Base-by-base conservation (phyloP, 2,329 filamentous ascomycete species). In the Didymosphaeria variabile region DNA sequence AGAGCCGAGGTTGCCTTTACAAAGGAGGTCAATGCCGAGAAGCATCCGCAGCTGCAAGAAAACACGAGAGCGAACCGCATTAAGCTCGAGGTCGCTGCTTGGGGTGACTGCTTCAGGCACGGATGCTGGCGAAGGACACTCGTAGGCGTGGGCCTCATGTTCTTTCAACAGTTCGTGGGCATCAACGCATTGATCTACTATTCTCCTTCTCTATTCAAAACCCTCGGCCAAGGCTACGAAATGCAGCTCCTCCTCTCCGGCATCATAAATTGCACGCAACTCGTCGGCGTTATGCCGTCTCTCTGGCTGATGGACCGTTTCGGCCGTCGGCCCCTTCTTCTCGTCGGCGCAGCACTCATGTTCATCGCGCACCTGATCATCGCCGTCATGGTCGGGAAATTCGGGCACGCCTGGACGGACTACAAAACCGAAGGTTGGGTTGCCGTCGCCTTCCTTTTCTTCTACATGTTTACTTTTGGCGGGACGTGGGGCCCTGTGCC, bases 381-480 rank as follows among this genome's bases (percentile, higher is more conserved):
- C 61, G 84, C 86, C 0, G 76, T 84, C 3, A 75, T 89, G 19
- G 84, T 88, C 3, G 85, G 84, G 2, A 76, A 81, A 13, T 89
- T 80, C 70, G 81, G 79, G 12, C 67, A 80, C 23, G 75, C 84
- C 61, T 88, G 85, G 85, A 70, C 80, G 0, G 71, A 77, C 1
- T 84, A 88, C 67, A 74, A 79, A 3, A 73, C 79, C 0, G 80
- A 84, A 61, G 87, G 87, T 8, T 87, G 85, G 85, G 77, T 79
- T 15, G 82, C 80, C n/a, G 83, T 88, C 0, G 84, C 84, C 0
- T 85, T 88, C 64, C 78, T 88, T n/a, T 81, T 89, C 51, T 81
- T 89, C 46, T 90, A 89, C 70, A 86, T 90, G 72, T 76, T 89
- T 23, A 81, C 83, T 2, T 91, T 91, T 67, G 86, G 87, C 2